These are phyloP conservation scores for Leptographium lundbergii DNA, from an alignment of 2,329 filamentous ascomycete genomes.

Conservation along the genomic window DNA sequence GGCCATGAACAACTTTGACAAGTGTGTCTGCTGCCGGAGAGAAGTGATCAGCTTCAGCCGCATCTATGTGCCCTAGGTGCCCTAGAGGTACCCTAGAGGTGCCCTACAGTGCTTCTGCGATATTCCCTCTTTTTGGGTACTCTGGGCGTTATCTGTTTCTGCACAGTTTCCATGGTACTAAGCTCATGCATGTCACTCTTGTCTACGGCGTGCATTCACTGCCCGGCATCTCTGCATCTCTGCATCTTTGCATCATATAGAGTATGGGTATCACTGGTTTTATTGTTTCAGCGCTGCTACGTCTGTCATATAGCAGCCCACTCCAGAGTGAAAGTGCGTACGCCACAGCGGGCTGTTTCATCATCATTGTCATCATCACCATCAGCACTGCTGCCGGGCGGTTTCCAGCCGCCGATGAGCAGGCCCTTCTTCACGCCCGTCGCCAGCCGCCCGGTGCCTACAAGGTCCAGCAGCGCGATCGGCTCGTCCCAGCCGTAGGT, in stretches of 20 bases:
- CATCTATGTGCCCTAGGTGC: constrained; percentile 65
- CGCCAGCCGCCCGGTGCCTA: constrained; percentile 75
- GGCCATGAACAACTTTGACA: constrained; percentile 94
- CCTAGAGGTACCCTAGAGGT: too few species aligned
- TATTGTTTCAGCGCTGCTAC: not conserved
- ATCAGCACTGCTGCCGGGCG: constrained; percentile 17
- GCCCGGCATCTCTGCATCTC: too few species aligned
- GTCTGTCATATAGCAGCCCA: constrained; percentile 71
- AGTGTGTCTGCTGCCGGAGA: constrained; percentile 85
- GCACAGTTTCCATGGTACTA: not conserved
- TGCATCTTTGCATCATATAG: not conserved
- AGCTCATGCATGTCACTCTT: too few species aligned
- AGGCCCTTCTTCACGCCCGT: constrained; percentile 96
- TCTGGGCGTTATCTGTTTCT: not conserved
- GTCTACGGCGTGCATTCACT: too few species aligned
- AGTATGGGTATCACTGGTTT: not conserved
- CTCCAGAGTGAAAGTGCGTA: constrained; percentile 75
- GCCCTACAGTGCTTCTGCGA: too few species aligned
- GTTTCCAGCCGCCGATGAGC: constrained; percentile 57
- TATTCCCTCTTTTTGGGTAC: not conserved
- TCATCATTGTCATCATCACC: not conserved
- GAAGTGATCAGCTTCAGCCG: constrained; percentile 83
- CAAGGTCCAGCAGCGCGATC: constrained; percentile 71
- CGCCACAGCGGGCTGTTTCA: constrained; percentile 9
- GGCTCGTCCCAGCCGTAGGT: constrained; percentile 78